Conservation (phyloP, 306 rosid genomes). For the Glycyrrhiza uralensis region DNA sequence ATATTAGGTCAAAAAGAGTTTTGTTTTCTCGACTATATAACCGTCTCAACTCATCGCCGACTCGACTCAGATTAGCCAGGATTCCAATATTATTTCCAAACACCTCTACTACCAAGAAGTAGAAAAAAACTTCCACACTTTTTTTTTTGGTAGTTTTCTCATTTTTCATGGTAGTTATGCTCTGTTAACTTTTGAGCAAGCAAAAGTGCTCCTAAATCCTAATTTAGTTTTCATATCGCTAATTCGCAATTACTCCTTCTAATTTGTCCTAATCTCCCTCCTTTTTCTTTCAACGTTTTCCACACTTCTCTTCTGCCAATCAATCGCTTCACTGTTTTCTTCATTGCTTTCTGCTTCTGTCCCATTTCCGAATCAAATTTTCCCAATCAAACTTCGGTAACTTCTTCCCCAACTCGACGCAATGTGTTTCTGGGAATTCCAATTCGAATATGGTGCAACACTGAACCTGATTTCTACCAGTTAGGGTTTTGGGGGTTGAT, state of each 20-base stretch:
- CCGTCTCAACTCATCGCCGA: no score
- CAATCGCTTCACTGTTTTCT: neutral
- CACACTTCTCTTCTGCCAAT: neutral
- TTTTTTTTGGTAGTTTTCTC: no score
- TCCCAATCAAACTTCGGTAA: neutral
- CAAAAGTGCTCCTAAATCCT: neutral
- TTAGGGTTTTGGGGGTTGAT: conserved; percentile 38
- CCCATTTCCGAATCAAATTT: neutral
- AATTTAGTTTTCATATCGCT: neutral
- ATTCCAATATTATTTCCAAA: no score
- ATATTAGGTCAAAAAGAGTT: no score
- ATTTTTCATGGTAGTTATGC: no score
- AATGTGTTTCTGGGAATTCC: neutral
- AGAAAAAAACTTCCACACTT: no score
- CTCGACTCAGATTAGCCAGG: no score
- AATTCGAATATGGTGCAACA: neutral
- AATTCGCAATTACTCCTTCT: neutral
- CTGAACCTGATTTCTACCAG: conserved; percentile 2
- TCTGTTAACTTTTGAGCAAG: neutral
- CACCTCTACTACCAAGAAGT: no score
- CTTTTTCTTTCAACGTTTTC: conserved; percentile 6
- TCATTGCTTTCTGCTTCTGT: neutral
- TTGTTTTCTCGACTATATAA: no score
- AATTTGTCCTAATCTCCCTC: neutral
- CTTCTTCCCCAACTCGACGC: neutral